A percentile compares a stretch with the other conserved stretches of the same genome.
Evolutionary conservation across 1,139 yeast genomes (phyloP).

Genomic region (Komagataea norvegica): DNA sequence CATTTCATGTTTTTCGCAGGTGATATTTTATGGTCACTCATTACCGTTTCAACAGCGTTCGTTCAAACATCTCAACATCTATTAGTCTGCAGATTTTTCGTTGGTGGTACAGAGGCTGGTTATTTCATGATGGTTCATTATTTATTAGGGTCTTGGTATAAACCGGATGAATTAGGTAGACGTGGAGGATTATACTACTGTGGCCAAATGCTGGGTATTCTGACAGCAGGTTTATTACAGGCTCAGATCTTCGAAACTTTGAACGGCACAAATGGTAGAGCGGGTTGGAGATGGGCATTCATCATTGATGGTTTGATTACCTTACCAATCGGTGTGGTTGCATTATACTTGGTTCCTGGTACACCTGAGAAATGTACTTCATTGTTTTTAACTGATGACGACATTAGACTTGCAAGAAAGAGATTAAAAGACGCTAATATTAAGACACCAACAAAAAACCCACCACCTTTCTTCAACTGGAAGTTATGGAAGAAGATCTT

Average conservation of each 20-base stretch:
- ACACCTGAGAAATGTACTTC: conserved; percentile 46
- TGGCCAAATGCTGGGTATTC: conserved; percentile 56
- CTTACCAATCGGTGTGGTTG: conserved; percentile 45
- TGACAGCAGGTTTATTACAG: conserved; percentile 61
- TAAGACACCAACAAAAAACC: conserved; percentile 48
- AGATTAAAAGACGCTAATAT: conserved; percentile 24
- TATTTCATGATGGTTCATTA: conserved; percentile 43
- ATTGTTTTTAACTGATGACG: conserved; percentile 30
- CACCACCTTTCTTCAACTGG: conserved; percentile 26
- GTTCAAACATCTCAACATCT: neutral
- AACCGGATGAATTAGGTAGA: conserved; percentile 34
- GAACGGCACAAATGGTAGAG: conserved; percentile 42
- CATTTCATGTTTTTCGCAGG: conserved; percentile 15
- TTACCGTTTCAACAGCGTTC: conserved; percentile 6
- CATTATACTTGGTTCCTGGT: conserved; percentile 53
- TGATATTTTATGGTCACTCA: conserved; percentile 24
- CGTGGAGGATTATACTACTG: conserved; percentile 49
- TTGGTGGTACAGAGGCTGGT: conserved; percentile 61
- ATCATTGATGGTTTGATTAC: conserved; percentile 54
- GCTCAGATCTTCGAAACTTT: conserved; percentile 50
- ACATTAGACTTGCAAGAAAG: conserved; percentile 31
- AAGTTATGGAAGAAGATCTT: conserved; percentile 43
- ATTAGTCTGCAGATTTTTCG: conserved; percentile 37
- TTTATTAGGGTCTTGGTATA: conserved; percentile 32
- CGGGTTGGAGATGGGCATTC: conserved; percentile 64